Conservation (phyloP, 2,329 filamentous ascomycete genomes). For the Pseudohalonectria lignicola region DNA sequence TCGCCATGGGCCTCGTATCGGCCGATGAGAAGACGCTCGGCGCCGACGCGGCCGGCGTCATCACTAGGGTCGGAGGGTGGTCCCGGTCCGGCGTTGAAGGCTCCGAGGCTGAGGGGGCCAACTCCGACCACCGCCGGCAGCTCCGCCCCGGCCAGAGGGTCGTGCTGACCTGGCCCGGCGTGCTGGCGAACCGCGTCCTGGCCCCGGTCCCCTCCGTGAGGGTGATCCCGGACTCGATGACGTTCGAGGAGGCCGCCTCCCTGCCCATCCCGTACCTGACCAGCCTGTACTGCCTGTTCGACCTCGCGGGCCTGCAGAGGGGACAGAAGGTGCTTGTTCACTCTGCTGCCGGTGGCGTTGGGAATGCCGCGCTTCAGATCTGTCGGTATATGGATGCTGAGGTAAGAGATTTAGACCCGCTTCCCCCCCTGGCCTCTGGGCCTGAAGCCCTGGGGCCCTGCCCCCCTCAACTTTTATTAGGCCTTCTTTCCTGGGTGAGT, state of each 20-base stretch:
- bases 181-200: neutral
- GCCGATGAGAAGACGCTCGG: slow-evolving; percentile 18
- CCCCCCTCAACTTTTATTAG: too few relatives aligned
- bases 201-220: neutral
- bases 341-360: slow-evolving; percentile 13
- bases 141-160: neutral
- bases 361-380: slow-evolving; percentile 11
- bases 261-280: slow-evolving; percentile 19
- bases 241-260: slow-evolving; percentile 19
- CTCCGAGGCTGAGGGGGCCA: too few relatives aligned
- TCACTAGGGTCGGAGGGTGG: slow-evolving; percentile 21
- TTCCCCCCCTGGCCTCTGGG: too few relatives aligned
- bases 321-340: slow-evolving; percentile 15
- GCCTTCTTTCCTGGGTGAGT: too few relatives aligned
- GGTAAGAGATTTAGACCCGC: too few relatives aligned
- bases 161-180: neutral
- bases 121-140: too few relatives aligned
- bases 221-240: slow-evolving; percentile 19
- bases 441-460: too few relatives aligned
- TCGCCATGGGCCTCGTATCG: slow-evolving; percentile 19
- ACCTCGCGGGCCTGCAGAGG: slow-evolving; percentile 14
- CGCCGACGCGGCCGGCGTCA: slow-evolving; percentile 15
- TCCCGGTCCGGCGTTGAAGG: too few relatives aligned
- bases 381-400: slow-evolving; percentile 7
- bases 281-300: slow-evolving; percentile 15